Base-by-base conservation (phyloP, 345 rosid genomes). In the Populus davidiana region DNA sequence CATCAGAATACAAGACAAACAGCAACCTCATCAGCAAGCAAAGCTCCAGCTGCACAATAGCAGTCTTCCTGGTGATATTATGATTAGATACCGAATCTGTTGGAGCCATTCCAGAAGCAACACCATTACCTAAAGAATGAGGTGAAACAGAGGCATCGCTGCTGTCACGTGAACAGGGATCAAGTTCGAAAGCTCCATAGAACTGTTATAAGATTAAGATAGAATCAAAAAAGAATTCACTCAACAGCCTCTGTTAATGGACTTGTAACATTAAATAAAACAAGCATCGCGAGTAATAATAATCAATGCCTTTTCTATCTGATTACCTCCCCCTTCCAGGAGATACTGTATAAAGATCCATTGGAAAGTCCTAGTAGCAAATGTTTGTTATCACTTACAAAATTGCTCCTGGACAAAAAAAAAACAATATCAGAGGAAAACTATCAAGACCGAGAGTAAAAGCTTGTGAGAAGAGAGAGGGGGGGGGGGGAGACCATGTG, bases 321-420 rank as follows among this genome's bases (percentile, higher is more conserved):
- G 35, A 79, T 83, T 91, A 95, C 99, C 99, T 95, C 98, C 71
- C 97, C 99, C 81, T 93, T 95, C 99, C 99, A 95, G 31, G 99
- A 95, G 73, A 93, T 88, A 74, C 90, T 86, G 80, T 89, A 91
- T 56, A 95, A 81, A 79, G 87, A 90, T 79, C 99, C 99, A 82
- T 89, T 84, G 47, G 98, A 92, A 78, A 95, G 98, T 76, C 99
- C 99, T 82, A 95, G 75, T 38, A 93, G 83, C 93, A 93, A 85
- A 86, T 91, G 85, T 63, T 71, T 77, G 75, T 10, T 77, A 63
- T 77, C 80, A 64, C 89, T 84, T 75, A 94, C 96, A 83, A 91
- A 89, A 80, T 94, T 94, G 86, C 99, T 95, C 96, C 99, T 93
- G 86, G 67, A 33, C 0, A 33, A 35, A 47, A 70, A 80, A 77